Evolutionary conservation across 108 stramenopile genomes (phyloP).

Genomic region (Cylindrotheca closterium): DNA sequence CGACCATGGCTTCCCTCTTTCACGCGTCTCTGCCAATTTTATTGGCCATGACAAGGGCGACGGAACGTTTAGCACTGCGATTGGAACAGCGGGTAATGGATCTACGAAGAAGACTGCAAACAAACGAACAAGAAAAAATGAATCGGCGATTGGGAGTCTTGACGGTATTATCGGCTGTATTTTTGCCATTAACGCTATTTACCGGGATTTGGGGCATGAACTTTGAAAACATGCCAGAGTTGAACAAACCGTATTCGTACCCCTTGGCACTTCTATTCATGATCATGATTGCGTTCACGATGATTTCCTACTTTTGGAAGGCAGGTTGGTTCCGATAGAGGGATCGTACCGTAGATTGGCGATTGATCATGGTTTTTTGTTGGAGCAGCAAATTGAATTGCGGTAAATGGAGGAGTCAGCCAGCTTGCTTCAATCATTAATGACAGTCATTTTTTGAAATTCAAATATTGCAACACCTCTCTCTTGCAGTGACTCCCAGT

Average conservation of each 20-base stretch:
- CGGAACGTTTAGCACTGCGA: slow-evolving; percentile 40
- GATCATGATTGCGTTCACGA: slow-evolving; percentile 31
- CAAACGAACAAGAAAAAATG: slow-evolving; percentile 33
- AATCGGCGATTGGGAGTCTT: slow-evolving; percentile 43
- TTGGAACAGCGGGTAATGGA: slow-evolving; percentile 54
- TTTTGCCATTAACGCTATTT: slow-evolving; percentile 51
- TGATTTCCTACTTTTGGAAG: slow-evolving; percentile 47
- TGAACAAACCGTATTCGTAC: slow-evolving; percentile 35
- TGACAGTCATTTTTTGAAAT: slow-evolving; percentile 29
- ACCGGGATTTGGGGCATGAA: slow-evolving; percentile 62
- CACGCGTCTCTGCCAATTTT: slow-evolving; percentile 35
- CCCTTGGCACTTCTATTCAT: slow-evolving; percentile 41
- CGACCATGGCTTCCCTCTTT: slow-evolving; percentile 2
- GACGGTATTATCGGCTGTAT: slow-evolving; percentile 48
- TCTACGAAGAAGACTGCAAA: slow-evolving; percentile 37
- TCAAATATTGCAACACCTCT: slow-evolving; percentile 31
- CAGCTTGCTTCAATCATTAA: too few relatives aligned
- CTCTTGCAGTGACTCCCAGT: slow-evolving; percentile 19
- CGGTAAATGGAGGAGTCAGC: too few relatives aligned
- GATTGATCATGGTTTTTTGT: too few relatives aligned
- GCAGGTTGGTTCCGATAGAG: slow-evolving; percentile 27
- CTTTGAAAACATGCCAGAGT: slow-evolving; percentile 53
- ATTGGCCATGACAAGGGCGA: slow-evolving; percentile 39
- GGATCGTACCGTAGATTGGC: too few relatives aligned
- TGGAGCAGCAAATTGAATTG: too few relatives aligned